phyloP scores from a whole-genome alignment of 768 basidiomycete species.

The Amanita muscaria region DNA sequence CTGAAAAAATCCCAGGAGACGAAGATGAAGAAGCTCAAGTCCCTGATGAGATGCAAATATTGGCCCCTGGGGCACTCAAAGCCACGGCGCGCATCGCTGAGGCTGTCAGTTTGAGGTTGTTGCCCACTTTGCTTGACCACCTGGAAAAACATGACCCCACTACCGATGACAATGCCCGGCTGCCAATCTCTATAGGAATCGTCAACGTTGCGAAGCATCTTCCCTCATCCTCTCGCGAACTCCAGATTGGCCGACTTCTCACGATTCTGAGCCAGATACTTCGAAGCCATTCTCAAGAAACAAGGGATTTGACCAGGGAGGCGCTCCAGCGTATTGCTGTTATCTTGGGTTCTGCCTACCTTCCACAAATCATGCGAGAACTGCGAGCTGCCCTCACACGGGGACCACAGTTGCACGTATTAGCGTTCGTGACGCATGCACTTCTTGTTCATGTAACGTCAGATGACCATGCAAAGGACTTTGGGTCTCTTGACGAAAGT shows the following conservation, averaged over 20 bases:
- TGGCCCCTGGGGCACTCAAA: conserved; percentile 9
- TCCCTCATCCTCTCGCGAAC: conserved; percentile 50
- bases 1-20: conserved; percentile 16
- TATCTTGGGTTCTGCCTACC: conserved; percentile 62
- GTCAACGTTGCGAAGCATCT: conserved; percentile 77
- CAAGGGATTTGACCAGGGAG: conserved; percentile 77
- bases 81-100: conserved; percentile 50
- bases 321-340: conserved; percentile 74
- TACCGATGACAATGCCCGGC: conserved; percentile 75
- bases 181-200: conserved; percentile 84
- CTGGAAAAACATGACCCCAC: conserved; percentile 74
- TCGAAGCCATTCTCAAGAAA: conserved; percentile 91
- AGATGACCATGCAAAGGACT: conserved; percentile 41
- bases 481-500: conserved; percentile 63
- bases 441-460: conserved; percentile 75
- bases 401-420: conserved; percentile 90
- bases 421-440: conserved; percentile 78
- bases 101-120: conserved; percentile 62
- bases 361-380: conserved; percentile 69
- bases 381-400: conserved; percentile 77
- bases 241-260: conserved; percentile 67
- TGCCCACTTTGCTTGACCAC: conserved; percentile 73
- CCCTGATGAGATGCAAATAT: conserved; percentile 17
- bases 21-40: conserved; percentile 22
- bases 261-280: conserved; percentile 85